Evolutionary conservation across 345 rosid genomes (phyloP), one percentile per base, ranked within the genome.

Genomic region (Luvunga scandens): DNA sequence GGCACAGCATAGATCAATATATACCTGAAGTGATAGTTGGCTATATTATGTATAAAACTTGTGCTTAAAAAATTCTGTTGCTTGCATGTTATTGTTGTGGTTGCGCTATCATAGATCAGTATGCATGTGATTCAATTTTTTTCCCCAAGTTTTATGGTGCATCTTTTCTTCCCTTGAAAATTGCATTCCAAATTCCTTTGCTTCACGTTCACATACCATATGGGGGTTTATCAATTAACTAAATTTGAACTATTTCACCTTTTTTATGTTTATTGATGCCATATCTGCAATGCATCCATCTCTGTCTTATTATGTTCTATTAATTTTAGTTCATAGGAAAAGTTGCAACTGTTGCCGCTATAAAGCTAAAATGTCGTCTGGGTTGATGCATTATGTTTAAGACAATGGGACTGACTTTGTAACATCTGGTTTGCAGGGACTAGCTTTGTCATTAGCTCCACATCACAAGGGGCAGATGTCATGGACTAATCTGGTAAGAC

Each of bases 371-470:
- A 27, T n/a, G 12, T 45, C 19, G n/a, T 12, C 27, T 21, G 1
- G 9, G 12, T 19, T 33, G 56, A 67, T 57, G 30, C 27, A 36
- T 80, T 24, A 8, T 38, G 67, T 22, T 36, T 27, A 53, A 3
- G 4, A 22, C 18, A 14, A 65, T 7, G 30, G 45, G 38, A 25
- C 75, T 78, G 72, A 84, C 64, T 18, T 66, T 33, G 45, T 34
- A n/a, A 36, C 27, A 65, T 78, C 33, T 81, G 64, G 48, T 45
- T 75, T 79, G 73, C 81, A 84, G 87, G 87, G 87, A 84, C 80
- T 84, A 81, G 75, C 39, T 60, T 57, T 33, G 57, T 69, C 2
- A n/a, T n/a, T n/a, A 66, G 65, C 53, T 42, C 66, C 30, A 28
- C 50, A 5, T 18, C 3, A 28, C 18, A 6, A 62, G 53, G 45